Base-by-base conservation (phyloP, 1,139 yeast species). In the Lodderomyces parapsilosis region DNA sequence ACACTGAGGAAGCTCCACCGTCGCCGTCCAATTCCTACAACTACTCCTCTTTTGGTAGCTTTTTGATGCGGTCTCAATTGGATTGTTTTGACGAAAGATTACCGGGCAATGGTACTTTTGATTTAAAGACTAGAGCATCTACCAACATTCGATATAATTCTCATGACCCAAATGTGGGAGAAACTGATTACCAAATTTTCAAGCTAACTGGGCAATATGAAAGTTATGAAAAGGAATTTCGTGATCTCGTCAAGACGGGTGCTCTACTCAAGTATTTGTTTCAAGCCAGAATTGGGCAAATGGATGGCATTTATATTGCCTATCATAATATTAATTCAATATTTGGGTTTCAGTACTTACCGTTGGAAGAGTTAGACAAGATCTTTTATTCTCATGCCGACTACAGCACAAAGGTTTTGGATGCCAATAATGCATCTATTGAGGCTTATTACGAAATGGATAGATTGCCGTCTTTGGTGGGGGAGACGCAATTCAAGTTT, bases 251-350 rank as follows among this genome's bases (percentile, higher is more conserved):
- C 11, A 68, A 87, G 45, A 79, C 93, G 1, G 77, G 76, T 1
- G 85, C 94, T 0, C 64, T 93, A 64, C 67, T 93, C 53, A 93
- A 93, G 62, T 93, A 91, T 58, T 77, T 88, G 10, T 72, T 91
- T 50, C 99, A 93, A 60, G 98, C 97, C 0, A 74, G 97, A 49
- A 86, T 93, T 39, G 99, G 99, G 1, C 83, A 86, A 54, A 93
- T 93, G 99, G 97, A 91, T 62, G 99, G 99, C 6, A 89, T 93
- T 4, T 90, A 87, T 53, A 73, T 93, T 19, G 96, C 96, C 0
- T 93, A 85, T 59, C 99, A 93, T 63, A 93, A 90, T 59, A 76
- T 90, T 43, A 75, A 80, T 35, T 71, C 82, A 37, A 79, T 91
- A 57, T 87, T 93, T 62, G 99, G 98, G 2, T 93, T 90, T 63